A percentile compares a stretch with the other conserved stretches of the same genome.
Conservation (phyloP, 768 basidiomycete genomes). For the Agaricus blazei region DNA sequence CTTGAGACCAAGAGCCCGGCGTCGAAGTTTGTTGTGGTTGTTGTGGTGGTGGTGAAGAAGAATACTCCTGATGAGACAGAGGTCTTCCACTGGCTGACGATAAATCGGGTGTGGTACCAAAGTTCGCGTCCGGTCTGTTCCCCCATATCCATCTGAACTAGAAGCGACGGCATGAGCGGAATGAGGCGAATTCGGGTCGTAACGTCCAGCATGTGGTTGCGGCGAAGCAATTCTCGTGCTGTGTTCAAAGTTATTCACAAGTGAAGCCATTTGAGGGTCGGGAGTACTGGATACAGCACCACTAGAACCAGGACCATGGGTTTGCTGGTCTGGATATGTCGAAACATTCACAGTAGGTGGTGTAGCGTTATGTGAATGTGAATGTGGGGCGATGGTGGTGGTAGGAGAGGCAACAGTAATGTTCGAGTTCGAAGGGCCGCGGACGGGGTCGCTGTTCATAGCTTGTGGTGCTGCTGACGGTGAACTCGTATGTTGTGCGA, state of each 20-base stretch:
- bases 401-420: no score
- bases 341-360: neutral
- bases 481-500: constrained; percentile 3
- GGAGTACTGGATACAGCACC: constrained; percentile 1
- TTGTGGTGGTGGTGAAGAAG: neutral
- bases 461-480: neutral
- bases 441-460: neutral
- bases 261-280: constrained; percentile 16
- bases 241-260: constrained; percentile 33
- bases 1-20: constrained; percentile 20
- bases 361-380: neutral
- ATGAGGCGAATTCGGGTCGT: constrained; percentile 21
- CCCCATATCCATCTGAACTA: neutral
- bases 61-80: neutral
- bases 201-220: neutral
- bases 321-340: constrained; percentile 2
- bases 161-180: constrained; percentile 23
- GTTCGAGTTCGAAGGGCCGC: neutral
- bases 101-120: neutral
- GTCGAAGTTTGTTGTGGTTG: constrained; percentile 11
- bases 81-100: neutral
- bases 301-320: neutral
- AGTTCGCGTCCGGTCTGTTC: neutral
- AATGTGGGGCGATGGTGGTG: neutral
- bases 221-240: constrained; percentile 24